These are phyloP conservation scores for Clathrospora elynae DNA, from an alignment of 2,329 filamentous ascomycete genomes.

Conservation along the genomic window DNA sequence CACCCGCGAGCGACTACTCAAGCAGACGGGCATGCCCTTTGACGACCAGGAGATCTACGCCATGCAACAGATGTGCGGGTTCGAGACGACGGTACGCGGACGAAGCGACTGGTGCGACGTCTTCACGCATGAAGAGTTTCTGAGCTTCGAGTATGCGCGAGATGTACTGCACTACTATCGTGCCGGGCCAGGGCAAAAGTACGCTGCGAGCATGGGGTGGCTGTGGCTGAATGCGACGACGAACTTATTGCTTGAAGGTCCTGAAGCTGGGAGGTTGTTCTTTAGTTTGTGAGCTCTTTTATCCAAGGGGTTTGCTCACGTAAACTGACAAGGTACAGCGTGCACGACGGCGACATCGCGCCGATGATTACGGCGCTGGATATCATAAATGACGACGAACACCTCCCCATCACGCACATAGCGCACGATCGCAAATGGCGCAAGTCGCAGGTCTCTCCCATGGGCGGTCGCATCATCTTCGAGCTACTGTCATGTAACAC, in stretches of 20 bases:
- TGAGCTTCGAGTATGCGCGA: constrained; percentile 63
- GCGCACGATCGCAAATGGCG: constrained; percentile 56
- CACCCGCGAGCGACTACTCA: constrained; percentile 53
- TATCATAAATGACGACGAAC: constrained; percentile 52
- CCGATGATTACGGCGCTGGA: constrained; percentile 60
- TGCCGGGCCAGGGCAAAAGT: constrained; percentile 62
- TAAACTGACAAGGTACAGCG: constrained; percentile 36
- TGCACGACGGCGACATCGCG: constrained; percentile 64
- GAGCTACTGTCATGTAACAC: constrained; percentile 55
- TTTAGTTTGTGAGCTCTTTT: constrained; percentile 58
- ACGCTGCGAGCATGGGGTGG: constrained; percentile 61
- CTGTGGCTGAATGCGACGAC: constrained; percentile 64
- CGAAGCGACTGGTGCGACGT: constrained; percentile 62
- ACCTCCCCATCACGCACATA: constrained; percentile 56
- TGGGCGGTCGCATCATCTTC: constrained; percentile 62
- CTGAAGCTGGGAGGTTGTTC: constrained; percentile 54
- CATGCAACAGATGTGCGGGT: constrained; percentile 67
- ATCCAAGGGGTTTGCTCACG: not conserved
- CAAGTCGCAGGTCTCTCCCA: constrained; percentile 61
- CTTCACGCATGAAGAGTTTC: constrained; percentile 61
- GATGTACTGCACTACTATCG: constrained; percentile 65
- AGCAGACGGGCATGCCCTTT: constrained; percentile 53
- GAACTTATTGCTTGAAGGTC: constrained; percentile 54
- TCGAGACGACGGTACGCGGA: constrained; percentile 61
- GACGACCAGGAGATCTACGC: constrained; percentile 58